Evolutionary conservation across 176 grass and related monocot genomes (phyloP).

Genomic region (Miscanthus lutarioriparius): DNA sequence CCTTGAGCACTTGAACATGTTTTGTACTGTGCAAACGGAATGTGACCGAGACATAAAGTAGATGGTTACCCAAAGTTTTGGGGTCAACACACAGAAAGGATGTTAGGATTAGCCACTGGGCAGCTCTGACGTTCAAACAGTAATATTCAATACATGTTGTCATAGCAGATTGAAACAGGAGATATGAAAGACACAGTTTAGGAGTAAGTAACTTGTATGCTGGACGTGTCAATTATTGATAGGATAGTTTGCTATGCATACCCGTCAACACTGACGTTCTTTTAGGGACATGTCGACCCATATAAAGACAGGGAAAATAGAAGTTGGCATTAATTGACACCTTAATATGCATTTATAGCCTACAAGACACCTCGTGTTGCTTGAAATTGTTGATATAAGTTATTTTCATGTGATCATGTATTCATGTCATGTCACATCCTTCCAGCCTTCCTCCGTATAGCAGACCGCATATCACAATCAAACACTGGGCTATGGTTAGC

Average conservation of each 20-base stretch:
- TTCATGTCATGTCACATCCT: conserved; percentile 35
- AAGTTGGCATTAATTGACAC: not conserved
- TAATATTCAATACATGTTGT: not conserved
- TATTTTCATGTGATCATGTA: conserved; percentile 3
- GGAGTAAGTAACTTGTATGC: not conserved
- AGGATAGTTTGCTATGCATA: not conserved
- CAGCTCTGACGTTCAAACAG: not conserved
- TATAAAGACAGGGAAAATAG: not conserved
- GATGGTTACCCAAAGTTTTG: not conserved
- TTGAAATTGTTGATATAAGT: conserved; percentile 29
- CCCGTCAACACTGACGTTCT: not conserved
- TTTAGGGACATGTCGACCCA: not conserved
- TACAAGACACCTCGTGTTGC: conserved; percentile 40
- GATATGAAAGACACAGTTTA: not conserved
- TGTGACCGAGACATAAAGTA: not conserved
- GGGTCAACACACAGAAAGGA: not conserved
- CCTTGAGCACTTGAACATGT: not conserved
- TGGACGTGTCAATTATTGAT: not conserved
- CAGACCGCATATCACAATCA: conserved; percentile 49
- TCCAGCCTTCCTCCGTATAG: conserved; percentile 19
- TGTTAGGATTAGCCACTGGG: too few relatives aligned
- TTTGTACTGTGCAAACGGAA: not conserved
- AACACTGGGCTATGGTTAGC: not conserved
- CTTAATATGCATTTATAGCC: conserved; percentile 21
- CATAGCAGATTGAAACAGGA: not conserved